phyloP scores from a whole-genome alignment of 495 filamentous ascomycete genomes.

The Talaromyces nanjingensis region DNA sequence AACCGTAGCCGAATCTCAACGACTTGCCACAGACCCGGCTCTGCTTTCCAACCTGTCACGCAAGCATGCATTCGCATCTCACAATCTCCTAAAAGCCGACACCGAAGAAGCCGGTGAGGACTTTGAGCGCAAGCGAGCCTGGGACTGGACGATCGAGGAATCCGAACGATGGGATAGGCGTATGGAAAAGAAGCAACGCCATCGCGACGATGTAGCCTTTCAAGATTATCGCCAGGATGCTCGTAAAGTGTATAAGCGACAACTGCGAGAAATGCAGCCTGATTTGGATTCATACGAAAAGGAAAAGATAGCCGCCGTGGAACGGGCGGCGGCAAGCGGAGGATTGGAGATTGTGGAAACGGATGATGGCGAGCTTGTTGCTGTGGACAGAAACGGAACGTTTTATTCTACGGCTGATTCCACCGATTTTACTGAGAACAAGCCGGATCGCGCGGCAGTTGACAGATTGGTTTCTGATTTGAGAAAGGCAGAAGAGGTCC shows the following conservation, averaged over 20 bases:
- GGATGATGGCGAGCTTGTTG: slow-evolving; percentile 87
- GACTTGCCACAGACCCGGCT: slow-evolving; percentile 66
- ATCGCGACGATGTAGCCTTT: slow-evolving; percentile 82
- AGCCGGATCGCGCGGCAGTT: slow-evolving; percentile 82
- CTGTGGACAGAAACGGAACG: slow-evolving; percentile 79
- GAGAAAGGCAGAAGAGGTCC: slow-evolving; percentile 77
- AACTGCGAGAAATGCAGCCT: slow-evolving; percentile 62
- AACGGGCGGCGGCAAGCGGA: slow-evolving; percentile 71
- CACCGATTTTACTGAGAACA: slow-evolving; percentile 73
- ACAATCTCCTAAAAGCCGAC: slow-evolving; percentile 91
- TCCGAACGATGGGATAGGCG: slow-evolving; percentile 88
- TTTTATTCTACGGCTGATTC: slow-evolving; percentile 86
- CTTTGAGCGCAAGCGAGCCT: slow-evolving; percentile 94
- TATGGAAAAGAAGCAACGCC: slow-evolving; percentile 74
- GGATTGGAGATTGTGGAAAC: slow-evolving; percentile 90
- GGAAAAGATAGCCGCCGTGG: slow-evolving; percentile 76
- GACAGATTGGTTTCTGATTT: slow-evolving; percentile 83
- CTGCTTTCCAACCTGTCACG: slow-evolving; percentile 65
- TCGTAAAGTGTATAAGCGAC: slow-evolving; percentile 87
- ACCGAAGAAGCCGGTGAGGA: slow-evolving; percentile 77
- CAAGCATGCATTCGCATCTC: slow-evolving; percentile 76
- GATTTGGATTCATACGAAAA: slow-evolving; percentile 78
- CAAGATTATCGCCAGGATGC: slow-evolving; percentile 83
- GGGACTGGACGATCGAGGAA: slow-evolving; percentile 97
- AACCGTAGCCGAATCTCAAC: slow-evolving; percentile 74